Evolutionary conservation across 2,329 filamentous ascomycete species (phyloP).

Genomic region (Thelonectria discophora): DNA sequence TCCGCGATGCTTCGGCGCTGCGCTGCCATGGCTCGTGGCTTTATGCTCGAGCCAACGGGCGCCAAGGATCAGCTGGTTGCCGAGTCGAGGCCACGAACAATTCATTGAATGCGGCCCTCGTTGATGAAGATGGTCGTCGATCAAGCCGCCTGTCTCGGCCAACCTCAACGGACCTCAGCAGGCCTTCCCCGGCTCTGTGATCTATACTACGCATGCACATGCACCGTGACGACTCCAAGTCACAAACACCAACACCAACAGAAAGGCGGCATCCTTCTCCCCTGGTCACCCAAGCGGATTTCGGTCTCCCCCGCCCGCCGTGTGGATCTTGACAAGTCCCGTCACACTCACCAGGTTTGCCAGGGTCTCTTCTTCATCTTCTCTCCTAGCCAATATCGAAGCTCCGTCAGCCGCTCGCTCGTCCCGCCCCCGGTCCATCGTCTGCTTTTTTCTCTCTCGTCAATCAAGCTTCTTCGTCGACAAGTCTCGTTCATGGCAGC

Average conservation of each 20-base stretch:
- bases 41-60: conserved; percentile 33
- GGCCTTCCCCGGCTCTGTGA: conserved; percentile 3
- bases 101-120: not conserved
- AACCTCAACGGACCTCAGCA: conserved; percentile 1
- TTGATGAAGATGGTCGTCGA: conserved; percentile 13
- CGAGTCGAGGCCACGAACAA: conserved; percentile 1
- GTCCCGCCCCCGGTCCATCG: conserved; percentile 20
- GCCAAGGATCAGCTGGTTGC: not conserved
- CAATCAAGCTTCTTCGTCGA: conserved; percentile 20
- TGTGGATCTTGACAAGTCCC: conserved; percentile 39
- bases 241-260: no score
- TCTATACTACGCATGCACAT: not conserved
- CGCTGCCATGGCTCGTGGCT: conserved; percentile 26
- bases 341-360: conserved; percentile 35
- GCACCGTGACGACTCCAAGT: not conserved
- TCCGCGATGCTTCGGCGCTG: conserved; percentile 32
- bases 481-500: conserved; percentile 40
- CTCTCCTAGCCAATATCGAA: conserved; percentile 62
- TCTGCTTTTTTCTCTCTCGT: conserved; percentile 17
- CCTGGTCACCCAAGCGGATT: not conserved
- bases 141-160: conserved; percentile 16
- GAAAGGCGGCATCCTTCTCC: conserved; percentile 18
- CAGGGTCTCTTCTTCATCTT: conserved; percentile 32
- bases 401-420: conserved; percentile 55
- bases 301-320: conserved; percentile 36